Conservation (phyloP, 2,329 filamentous ascomycete species). For the Pseudocercospora eumusae region DNA sequence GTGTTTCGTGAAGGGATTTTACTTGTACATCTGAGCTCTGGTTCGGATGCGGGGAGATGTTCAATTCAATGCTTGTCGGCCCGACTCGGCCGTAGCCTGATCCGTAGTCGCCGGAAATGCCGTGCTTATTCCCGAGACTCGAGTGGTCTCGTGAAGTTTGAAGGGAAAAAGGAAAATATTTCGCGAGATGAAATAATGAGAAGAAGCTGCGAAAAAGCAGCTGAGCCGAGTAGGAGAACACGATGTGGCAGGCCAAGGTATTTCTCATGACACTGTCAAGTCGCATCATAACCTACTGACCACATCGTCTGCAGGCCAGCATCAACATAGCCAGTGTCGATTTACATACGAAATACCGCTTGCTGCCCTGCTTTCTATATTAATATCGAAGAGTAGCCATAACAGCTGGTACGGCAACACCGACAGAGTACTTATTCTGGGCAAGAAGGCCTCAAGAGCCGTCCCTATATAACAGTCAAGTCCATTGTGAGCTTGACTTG, state of each 20-base stretch:
- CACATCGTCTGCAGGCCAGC: not conserved
- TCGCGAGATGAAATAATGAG: not conserved
- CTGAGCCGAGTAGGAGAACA: too few species aligned
- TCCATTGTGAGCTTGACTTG: too few species aligned
- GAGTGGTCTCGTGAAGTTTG: too few species aligned
- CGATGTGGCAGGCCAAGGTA: not conserved
- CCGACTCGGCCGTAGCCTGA: not conserved
- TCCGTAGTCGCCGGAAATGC: not conserved
- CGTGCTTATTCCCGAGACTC: constrained; percentile 1
- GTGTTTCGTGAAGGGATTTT: not conserved
- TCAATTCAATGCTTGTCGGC: not conserved
- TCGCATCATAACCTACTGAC: not conserved
- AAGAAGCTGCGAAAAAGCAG: not conserved
- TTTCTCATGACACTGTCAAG: not conserved
- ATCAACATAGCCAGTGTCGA: not conserved
- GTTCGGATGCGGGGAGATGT: not conserved
- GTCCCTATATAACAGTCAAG: too few species aligned
- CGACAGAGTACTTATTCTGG: too few species aligned
- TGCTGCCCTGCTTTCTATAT: too few species aligned
- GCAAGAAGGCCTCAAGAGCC: too few species aligned
- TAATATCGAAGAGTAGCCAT: too few species aligned
- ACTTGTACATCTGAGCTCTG: not conserved
- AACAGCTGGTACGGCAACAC: too few species aligned
- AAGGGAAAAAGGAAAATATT: not conserved
- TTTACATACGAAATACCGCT: too few species aligned